Base-by-base conservation (phyloP, 225 moss, liverwort and hornwort species). In the Straminergon stramineum region DNA sequence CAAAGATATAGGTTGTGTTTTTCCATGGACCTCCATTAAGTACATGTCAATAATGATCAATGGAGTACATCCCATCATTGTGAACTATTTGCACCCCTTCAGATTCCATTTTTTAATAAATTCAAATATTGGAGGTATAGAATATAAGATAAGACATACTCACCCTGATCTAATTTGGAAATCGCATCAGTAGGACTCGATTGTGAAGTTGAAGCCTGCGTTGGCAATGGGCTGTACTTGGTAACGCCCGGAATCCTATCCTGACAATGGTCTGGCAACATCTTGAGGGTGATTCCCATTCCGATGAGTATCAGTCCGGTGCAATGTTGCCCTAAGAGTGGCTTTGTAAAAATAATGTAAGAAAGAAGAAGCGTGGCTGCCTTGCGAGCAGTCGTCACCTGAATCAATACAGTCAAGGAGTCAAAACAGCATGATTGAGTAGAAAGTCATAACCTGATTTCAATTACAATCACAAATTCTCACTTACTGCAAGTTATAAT, bases 311-410 rank as follows among this genome's bases (percentile, higher is more conserved):
- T 80, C 8, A 97, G 92, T 43, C 97, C 97, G 39, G 91, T 91
- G 80, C 96, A 95, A 89, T 97, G 97, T 86, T 98, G 96, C 7
- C 93, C 96, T 12, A 92, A 92, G 28, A 98, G 88, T 30, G 96
- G 96, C 89, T 96, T 98, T 6, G 96, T 96, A 81, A 98, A 98
- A 52, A 96, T 95, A 34, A 98, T 92, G 87, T 98, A 98, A 17
- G 97, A 98, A 34, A 98, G 94, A 53, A 98, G 94, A 51, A 96
- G 92, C 89, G 93, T 79, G 51, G 96, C 96, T 16, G 97, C 96
- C 90, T 98, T 98, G 64, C 97, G 94, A 13, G 97, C 97, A 26
- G 96, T 98, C 23, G 96, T 98, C 37, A 98, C 97, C 97, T 98
- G 95, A 79, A 48, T 48, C 48, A 48, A 48, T 48, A 48, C 48